Base-by-base conservation (phyloP, 805 yeast species). In the Kodamaea kaohsiungensis region DNA sequence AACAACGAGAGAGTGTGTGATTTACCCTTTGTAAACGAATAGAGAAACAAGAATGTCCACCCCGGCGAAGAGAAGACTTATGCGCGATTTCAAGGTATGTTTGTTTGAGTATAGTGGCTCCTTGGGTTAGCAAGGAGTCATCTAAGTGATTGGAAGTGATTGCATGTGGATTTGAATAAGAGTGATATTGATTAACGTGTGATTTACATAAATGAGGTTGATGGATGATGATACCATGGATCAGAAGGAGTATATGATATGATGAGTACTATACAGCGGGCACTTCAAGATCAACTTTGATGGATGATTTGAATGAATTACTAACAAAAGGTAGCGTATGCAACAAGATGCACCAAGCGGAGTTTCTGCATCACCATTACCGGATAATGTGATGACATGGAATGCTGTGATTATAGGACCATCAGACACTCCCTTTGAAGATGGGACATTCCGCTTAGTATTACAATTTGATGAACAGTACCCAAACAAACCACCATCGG, bases 311-410 rank as follows among this genome's bases (percentile, higher is more conserved):
- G 25, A 22, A 22, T 22, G 25, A 6, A 7, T n/a, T 54, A 54
- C 63, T 66, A 63, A 64, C 66, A 47, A 30, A 52, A 2, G 25
- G 6, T 56, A 85, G 87, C 87, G 98, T 63, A 92, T 95, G 87
- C 97, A 95, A 72, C 95, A 88, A 76, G 99, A 95, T 71, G 95
- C 98, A 10, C 97, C 99, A 19, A 95, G 96, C 33, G 99, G 99
- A 13, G 96, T 95, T 9, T 89, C 97, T 5, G 99, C 99, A 0
- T 89, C 97, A 4, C 99, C 99, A 3, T 81, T 93, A 51, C 91
- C 98, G 3, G 98, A 95, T 68, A 95, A 95, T 65, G 98, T 95
- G 50, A 91, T 95, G 97, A 83, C 89, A 38, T 95, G 99, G 73
- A 95, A 95, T 70, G 99, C 98, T 0, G 96, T 95, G 55, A 95